Evolutionary conservation across 2,329 filamentous ascomycete genomes (phyloP).

Genomic region (Fusarium chuoi): DNA sequence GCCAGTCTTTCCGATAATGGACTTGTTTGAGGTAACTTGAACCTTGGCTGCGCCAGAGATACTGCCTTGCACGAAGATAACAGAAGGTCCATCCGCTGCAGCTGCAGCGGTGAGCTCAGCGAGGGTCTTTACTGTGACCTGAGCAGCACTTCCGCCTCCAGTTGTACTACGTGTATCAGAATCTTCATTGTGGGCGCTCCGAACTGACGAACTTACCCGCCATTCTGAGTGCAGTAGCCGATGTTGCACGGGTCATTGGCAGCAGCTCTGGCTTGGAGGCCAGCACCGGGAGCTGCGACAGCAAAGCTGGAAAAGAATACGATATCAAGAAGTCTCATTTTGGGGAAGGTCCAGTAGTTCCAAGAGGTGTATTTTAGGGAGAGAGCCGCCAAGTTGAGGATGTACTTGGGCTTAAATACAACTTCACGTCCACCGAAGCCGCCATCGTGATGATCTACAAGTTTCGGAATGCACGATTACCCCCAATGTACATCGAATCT

Average conservation of each 20-base stretch:
- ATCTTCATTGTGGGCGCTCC: rapidly evolving
- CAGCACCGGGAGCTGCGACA: constrained; percentile 5
- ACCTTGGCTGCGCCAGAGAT: constrained; percentile 41
- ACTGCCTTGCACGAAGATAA: constrained; percentile 35
- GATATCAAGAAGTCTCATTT: constrained; percentile 12
- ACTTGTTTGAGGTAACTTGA: constrained; percentile 36
- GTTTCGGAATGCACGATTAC: neutral
- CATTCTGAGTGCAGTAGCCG: constrained; percentile 38
- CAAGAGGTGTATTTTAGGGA: too few relatives aligned
- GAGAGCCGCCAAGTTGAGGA: neutral
- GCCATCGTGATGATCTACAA: rapidly evolving
- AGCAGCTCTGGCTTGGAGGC: constrained; percentile 19
- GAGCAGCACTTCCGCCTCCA: constrained; percentile 22
- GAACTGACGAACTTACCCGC: constrained; percentile 5
- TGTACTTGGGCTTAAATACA: neutral
- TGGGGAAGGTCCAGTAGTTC: rapidly evolving
- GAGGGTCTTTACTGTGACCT: constrained; percentile 31
- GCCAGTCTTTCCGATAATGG: constrained; percentile 36
- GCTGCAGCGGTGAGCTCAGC: constrained; percentile 29
- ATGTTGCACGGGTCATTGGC: constrained; percentile 23
- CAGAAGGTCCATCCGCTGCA: constrained; percentile 5
- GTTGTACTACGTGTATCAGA: constrained; percentile 4
- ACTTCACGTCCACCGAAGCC: neutral
- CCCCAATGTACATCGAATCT: neutral
- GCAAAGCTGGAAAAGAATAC: neutral